phyloP scores from a whole-genome alignment of 2,329 filamentous ascomycete genomes.

The Xylaria sp. region DNA sequence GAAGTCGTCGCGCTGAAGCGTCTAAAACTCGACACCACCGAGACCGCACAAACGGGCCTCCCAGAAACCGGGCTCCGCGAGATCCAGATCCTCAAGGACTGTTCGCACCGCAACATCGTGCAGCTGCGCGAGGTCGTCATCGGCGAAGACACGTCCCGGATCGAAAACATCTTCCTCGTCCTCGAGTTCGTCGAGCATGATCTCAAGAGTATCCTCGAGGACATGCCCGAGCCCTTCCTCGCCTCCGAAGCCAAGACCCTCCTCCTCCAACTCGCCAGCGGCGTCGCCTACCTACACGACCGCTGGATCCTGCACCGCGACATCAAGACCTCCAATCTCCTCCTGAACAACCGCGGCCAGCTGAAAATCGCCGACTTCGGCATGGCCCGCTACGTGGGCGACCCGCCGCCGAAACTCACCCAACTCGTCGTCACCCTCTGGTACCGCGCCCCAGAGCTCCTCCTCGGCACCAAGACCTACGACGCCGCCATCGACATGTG shows the following conservation, averaged over 20 bases:
- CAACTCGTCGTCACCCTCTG: slow-evolving; percentile 94
- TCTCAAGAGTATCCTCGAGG: slow-evolving; percentile 84
- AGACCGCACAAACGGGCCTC: slow-evolving; percentile 54
- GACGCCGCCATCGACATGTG: slow-evolving; percentile 81
- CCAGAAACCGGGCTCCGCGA: slow-evolving; percentile 90
- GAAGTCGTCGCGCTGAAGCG: slow-evolving; percentile 88
- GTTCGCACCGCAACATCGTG: slow-evolving; percentile 78
- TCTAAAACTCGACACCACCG: slow-evolving; percentile 55
- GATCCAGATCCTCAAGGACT: slow-evolving; percentile 83
- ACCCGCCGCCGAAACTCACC: slow-evolving; percentile 73
- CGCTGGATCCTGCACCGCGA: slow-evolving; percentile 92
- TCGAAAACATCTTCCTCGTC: slow-evolving; percentile 75
- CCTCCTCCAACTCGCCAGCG: slow-evolving; percentile 73
- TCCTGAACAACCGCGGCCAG: slow-evolving; percentile 90
- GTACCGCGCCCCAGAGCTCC: slow-evolving; percentile 88
- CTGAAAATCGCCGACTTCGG: slow-evolving; percentile 97
- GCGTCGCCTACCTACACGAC: slow-evolving; percentile 77
- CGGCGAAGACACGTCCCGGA: slow-evolving; percentile 44
- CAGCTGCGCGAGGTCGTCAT: slow-evolving; percentile 77
- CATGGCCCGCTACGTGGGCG: slow-evolving; percentile 86
- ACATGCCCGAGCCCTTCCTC: slow-evolving; percentile 91
- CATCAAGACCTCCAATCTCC: slow-evolving; percentile 87
- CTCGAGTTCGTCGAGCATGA: slow-evolving; percentile 98
- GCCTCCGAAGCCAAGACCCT: slow-evolving; percentile 90
- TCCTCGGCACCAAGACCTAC: slow-evolving; percentile 76